Percentiles rank a stretch among this genome's conserved stretches.
Conservation (phyloP, 1,284 basidiomycete species). For the Bondarzewia mesenterica region DNA sequence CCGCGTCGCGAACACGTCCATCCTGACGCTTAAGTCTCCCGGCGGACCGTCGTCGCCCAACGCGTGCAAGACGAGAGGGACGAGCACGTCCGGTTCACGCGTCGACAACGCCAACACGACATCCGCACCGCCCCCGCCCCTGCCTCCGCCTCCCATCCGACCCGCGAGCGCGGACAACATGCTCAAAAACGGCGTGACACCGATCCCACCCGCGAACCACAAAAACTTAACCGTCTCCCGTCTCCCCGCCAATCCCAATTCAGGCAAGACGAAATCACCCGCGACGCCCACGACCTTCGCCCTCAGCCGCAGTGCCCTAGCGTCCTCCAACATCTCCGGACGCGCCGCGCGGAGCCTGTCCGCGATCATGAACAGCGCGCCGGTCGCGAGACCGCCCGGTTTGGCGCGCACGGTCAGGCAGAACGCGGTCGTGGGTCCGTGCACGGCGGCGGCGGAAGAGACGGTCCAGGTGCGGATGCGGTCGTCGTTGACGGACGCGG, state of each 20-base stretch:
- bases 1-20: constrained; percentile 17
- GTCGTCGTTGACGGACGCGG: constrained; percentile 50
- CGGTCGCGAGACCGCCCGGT: constrained; percentile 43
- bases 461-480: constrained; percentile 61
- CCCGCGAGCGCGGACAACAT: constrained; percentile 32
- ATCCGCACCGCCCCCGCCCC: too few species aligned
- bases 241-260: neutral
- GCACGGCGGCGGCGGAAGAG: constrained; percentile 25
- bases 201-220: constrained; percentile 52
- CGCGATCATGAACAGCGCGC: constrained; percentile 40
- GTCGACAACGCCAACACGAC: constrained; percentile 39
- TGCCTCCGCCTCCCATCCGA: too few species aligned
- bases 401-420: constrained; percentile 45
- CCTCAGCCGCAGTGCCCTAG: constrained; percentile 21
- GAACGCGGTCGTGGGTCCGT: constrained; percentile 22
- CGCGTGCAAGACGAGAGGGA: constrained; percentile 27
- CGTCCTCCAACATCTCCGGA: constrained; percentile 32
- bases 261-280: constrained; percentile 28
- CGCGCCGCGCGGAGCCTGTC: constrained; percentile 28
- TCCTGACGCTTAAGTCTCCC: constrained; percentile 12
- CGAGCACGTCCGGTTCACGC: constrained; percentile 38
- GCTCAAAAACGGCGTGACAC: constrained; percentile 49
- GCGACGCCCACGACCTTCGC: constrained; percentile 28
- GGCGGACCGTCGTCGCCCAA: constrained; percentile 8
- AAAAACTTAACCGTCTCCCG: constrained; percentile 20